Evolutionary conservation across 768 basidiomycete genomes (phyloP).

Genomic region (Lentinula boryana): DNA sequence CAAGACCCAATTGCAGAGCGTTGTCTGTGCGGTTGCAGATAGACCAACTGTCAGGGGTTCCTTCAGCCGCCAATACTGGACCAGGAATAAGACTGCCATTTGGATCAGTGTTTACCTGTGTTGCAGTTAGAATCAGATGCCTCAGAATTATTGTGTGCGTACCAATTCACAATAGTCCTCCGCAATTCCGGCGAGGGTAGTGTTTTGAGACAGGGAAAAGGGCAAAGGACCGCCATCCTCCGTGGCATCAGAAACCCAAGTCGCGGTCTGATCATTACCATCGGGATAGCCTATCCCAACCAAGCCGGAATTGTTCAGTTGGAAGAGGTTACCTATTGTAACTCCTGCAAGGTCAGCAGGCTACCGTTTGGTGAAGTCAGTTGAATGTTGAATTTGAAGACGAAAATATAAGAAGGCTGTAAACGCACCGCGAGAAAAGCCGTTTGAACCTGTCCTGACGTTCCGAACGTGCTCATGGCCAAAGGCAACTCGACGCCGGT

Average conservation of each 20-base stretch:
- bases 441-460: background rate
- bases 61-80: background rate
- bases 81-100: background rate
- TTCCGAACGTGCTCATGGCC: constrained; percentile 3
- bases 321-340: background rate
- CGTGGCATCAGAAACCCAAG: background rate
- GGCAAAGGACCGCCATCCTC: background rate
- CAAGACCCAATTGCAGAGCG: background rate
- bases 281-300: background rate
- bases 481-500: background rate
- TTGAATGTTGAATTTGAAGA: no score
- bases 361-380: background rate
- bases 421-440: background rate
- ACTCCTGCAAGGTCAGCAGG: background rate
- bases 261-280: background rate
- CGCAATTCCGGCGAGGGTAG: background rate
- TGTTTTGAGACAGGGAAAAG: background rate
- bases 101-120: background rate
- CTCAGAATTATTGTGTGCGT: background rate
- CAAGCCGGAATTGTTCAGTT: background rate
- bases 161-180: constrained; percentile 2
- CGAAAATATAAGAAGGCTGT: no score
- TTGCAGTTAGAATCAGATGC: background rate
- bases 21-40: constrained; percentile 1
- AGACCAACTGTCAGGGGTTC: background rate